phyloP scores from a whole-genome alignment of 148 eudicot species.

The Fagopyrum esculentum region DNA sequence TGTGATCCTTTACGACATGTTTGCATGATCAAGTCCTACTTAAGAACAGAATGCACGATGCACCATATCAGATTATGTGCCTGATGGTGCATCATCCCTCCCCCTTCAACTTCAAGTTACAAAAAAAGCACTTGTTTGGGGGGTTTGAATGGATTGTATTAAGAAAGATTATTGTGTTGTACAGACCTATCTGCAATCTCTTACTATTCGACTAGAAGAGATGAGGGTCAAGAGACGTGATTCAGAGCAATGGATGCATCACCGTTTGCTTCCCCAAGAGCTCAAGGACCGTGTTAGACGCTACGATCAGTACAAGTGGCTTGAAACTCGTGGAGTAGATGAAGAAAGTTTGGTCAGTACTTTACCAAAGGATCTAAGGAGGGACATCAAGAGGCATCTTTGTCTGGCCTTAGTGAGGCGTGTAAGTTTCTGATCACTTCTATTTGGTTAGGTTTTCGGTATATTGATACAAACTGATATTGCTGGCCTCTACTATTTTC shows the following conservation, averaged over 20 bases:
- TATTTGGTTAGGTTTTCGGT: neutral
- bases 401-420: slow-evolving; percentile 21
- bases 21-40: too few relatives aligned
- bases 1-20: neutral
- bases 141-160: neutral
- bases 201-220: slow-evolving; percentile 22
- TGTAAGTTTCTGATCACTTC: slow-evolving; percentile 12
- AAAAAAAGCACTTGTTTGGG: neutral
- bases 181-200: slow-evolving; percentile 23
- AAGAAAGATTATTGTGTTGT: slow-evolving; percentile 3
- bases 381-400: slow-evolving; percentile 21
- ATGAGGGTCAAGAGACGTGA: slow-evolving; percentile 23
- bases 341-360: slow-evolving; percentile 18
- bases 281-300: slow-evolving; percentile 22
- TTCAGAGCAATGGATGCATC: slow-evolving; percentile 24
- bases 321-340: slow-evolving; percentile 21
- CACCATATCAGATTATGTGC: neutral
- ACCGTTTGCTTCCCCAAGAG: slow-evolving; percentile 19
- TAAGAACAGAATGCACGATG: neutral
- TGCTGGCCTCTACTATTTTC: neutral
- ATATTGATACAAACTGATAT: neutral
- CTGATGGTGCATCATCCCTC: neutral
- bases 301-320: slow-evolving; percentile 22
- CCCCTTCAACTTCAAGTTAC: too few relatives aligned
- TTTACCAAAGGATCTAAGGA: slow-evolving; percentile 19